Evolutionary conservation across 2,329 filamentous ascomycete species (phyloP).

Genomic region (Xylariomycetidae sp.): DNA sequence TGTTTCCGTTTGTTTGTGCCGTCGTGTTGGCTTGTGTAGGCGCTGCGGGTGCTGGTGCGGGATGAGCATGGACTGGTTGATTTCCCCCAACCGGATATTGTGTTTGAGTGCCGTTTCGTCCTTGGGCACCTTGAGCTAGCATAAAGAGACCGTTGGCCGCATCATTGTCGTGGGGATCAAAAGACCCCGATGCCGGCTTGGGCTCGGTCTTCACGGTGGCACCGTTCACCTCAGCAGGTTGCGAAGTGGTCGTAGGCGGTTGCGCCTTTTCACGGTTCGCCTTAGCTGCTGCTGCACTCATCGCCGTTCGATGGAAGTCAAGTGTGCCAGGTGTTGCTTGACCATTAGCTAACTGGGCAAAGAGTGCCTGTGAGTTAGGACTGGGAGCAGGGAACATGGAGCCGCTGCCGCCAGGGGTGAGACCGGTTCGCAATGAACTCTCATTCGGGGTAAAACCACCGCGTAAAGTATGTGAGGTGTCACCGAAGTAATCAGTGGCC

Average conservation of each 20-base stretch:
- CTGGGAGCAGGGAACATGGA: conserved; percentile 96
- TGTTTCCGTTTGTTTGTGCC: conserved; percentile 49
- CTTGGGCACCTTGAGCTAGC: conserved; percentile 67
- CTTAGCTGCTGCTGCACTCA: conserved; percentile 71
- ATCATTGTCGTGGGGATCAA: conserved; percentile 88
- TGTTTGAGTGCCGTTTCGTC: conserved; percentile 48
- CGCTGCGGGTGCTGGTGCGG: conserved; percentile 29
- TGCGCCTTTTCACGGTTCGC: conserved; percentile 38
- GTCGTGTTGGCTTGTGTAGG: conserved; percentile 38
- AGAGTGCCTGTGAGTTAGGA: conserved; percentile 79
- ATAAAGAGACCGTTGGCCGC: conserved; percentile 92
- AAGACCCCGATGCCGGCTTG: conserved; percentile 58
- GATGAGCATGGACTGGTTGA: conserved; percentile 46
- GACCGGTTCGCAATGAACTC: conserved; percentile 82
- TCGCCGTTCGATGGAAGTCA: conserved; percentile 90
- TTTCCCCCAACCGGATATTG: conserved; percentile 41
- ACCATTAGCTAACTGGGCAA: conserved; percentile 72
- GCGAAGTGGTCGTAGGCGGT: conserved; percentile 38
- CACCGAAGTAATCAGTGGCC: conserved; percentile 79
- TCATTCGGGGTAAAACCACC: conserved; percentile 95
- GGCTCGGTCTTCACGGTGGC: conserved; percentile 40
- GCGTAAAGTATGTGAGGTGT: conserved; percentile 66
- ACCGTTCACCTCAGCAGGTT: conserved; percentile 50
- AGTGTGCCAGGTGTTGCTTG: conserved; percentile 84
- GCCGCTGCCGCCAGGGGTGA: conserved; percentile 91